phyloP scores from a whole-genome alignment of 192 early-diverging fungal genomes.

The Cladochytrium replicatum region DNA sequence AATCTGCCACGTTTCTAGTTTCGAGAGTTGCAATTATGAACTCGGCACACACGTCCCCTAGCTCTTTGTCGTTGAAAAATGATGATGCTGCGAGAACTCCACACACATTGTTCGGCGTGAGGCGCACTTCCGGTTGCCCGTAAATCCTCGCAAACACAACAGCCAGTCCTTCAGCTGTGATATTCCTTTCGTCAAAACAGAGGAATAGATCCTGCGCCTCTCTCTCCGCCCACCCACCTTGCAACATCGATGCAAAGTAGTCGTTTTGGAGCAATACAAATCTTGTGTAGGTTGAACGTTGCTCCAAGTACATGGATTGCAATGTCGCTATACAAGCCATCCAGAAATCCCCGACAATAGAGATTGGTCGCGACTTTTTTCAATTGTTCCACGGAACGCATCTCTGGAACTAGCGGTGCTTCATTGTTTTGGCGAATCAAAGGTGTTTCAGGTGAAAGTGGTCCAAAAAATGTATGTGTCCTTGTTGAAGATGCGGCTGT shows the following conservation, averaged over 20 bases:
- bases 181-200: slow-evolving; percentile 27
- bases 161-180: slow-evolving; percentile 21
- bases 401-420: no score
- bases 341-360: slow-evolving; percentile 21
- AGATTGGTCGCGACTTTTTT: no score
- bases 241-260: slow-evolving; percentile 33
- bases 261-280: slow-evolving; percentile 27
- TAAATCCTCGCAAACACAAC: slow-evolving; percentile 30
- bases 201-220: slow-evolving; percentile 15
- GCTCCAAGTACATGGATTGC: slow-evolving; percentile 23
- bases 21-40: slow-evolving; percentile 24
- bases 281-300: slow-evolving; percentile 28
- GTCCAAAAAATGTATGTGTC: no score
- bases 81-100: slow-evolving; percentile 22
- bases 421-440: no score
- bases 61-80: slow-evolving; percentile 25
- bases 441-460: no score
- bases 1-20: slow-evolving; percentile 18
- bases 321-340: slow-evolving; percentile 23
- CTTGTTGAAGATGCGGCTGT: no score
- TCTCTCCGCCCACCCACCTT: slow-evolving; percentile 9
- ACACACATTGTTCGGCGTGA: slow-evolving; percentile 14
- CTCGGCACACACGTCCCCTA: slow-evolving; percentile 11
- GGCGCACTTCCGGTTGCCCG: slow-evolving; percentile 14
- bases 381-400: no score